Percentiles rank a stretch among this genome's conserved stretches.
Conservation (phyloP, 306 rosid species). For the Inga leiocalycina region DNA sequence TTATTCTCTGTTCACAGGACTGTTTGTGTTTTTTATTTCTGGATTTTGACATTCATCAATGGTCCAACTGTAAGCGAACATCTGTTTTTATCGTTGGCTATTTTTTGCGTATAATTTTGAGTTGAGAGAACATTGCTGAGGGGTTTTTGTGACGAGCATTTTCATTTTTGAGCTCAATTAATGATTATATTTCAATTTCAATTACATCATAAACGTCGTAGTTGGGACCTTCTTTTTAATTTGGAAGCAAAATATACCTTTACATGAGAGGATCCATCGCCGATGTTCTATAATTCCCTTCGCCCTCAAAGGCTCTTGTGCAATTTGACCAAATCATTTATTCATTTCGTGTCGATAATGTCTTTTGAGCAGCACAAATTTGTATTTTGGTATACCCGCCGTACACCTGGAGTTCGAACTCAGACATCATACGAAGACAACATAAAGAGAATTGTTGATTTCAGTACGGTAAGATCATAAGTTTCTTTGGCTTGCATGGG, state of each 20-base stretch:
- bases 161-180: not conserved
- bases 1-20: not conserved
- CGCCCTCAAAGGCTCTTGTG: not conserved
- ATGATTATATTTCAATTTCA: not conserved
- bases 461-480: conserved; percentile 72
- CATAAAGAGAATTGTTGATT: conserved; percentile 86
- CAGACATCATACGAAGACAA: conserved; percentile 91
- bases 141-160: not conserved
- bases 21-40: too few relatives aligned
- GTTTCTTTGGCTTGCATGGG: conserved; percentile 13
- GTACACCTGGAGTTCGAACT: conserved; percentile 82
- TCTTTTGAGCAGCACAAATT: conserved; percentile 61
- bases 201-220: not conserved
- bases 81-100: not conserved
- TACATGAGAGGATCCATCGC: not conserved
- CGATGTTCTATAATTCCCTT: not conserved
- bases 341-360: conserved; percentile 28
- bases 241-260: not conserved
- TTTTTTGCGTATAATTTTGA: not conserved
- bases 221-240: not conserved
- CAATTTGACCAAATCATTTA: conserved; percentile 21
- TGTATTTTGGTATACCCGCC: conserved; percentile 94
- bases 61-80: not conserved
- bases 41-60: not conserved
- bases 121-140: not conserved